These are phyloP conservation scores for Rauvolfia tetraphylla DNA, from an alignment of 257 asterid genomes.

Conservation along the genomic window DNA sequence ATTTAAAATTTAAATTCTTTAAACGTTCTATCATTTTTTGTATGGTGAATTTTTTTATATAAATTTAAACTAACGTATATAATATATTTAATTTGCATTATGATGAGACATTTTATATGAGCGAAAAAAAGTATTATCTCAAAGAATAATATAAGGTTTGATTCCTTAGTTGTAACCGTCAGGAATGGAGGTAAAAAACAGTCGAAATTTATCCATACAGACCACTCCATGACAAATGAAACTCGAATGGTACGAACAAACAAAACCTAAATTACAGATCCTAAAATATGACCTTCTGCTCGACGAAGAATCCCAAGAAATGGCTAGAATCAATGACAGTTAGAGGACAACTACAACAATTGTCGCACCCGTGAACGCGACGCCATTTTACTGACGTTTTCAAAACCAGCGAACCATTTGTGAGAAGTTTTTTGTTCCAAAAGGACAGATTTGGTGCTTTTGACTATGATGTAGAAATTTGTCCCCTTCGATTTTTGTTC, in stretches of 20 bases:
- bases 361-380: conserved; percentile 18
- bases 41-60: too few relatives aligned
- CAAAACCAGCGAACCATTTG: conserved; percentile 21
- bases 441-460: conserved; percentile 14
- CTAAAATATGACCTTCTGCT: conserved; percentile 11
- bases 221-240: conserved; percentile 11
- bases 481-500: background rate
- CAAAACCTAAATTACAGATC: conserved; percentile 2
- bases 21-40: too few relatives aligned
- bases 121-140: background rate
- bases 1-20: too few relatives aligned
- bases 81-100: too few relatives aligned
- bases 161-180: conserved; percentile 17
- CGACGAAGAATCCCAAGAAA: conserved; percentile 36
- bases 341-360: conserved; percentile 6
- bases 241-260: background rate
- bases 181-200: background rate
- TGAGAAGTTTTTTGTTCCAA: conserved; percentile 6
- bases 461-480: conserved; percentile 19
- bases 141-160: background rate
- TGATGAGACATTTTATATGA: too few relatives aligned
- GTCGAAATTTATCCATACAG: background rate
- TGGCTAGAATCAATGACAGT: conserved; percentile 9
- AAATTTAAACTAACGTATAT: too few relatives aligned
- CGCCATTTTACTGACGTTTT: background rate